These are phyloP conservation scores for Lycium barbarum DNA, from an alignment of 257 asterid genomes.

Conservation along the genomic window DNA sequence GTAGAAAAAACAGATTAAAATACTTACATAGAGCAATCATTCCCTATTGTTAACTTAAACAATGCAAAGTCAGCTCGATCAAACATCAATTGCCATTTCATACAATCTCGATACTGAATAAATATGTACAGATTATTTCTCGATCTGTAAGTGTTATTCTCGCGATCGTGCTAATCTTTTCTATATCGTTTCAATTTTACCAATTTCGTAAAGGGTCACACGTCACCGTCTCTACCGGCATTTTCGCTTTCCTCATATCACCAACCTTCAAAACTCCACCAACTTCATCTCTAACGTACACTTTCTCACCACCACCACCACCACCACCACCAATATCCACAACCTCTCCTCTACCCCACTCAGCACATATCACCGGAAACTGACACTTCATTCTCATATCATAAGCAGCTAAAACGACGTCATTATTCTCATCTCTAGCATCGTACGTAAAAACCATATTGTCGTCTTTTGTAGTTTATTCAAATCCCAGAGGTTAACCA, in stretches of 20 bases:
- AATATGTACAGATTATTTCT: no score
- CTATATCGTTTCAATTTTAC: no score
- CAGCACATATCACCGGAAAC: constrained; percentile 65
- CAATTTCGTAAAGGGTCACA: no score
- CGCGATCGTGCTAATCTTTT: no score
- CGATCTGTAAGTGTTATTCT: no score
- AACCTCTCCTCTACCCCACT: constrained; percentile 33
- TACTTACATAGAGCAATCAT: background rate
- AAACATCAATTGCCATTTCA: background rate
- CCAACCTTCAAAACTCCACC: constrained; percentile 73
- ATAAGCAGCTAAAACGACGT: constrained; percentile 62
- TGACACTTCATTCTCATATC: constrained; percentile 66
- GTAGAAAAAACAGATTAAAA: background rate
- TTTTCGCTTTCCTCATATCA: constrained; percentile 69
- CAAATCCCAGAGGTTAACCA: constrained; percentile 86
- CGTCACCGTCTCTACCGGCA: constrained; percentile 57
- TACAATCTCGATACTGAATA: background rate
- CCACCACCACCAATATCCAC: constrained; percentile 33
- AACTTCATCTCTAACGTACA: constrained; percentile 67
- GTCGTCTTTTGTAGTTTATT: constrained; percentile 28
- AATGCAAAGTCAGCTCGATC: background rate
- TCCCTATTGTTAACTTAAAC: background rate
- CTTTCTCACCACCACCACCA: constrained; percentile 48
- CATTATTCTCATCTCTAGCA: constrained; percentile 42
- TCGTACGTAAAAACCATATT: constrained; percentile 58